Evolutionary conservation across 108 stramenopile genomes (phyloP).

Genomic region (Craspedostauros australis): DNA sequence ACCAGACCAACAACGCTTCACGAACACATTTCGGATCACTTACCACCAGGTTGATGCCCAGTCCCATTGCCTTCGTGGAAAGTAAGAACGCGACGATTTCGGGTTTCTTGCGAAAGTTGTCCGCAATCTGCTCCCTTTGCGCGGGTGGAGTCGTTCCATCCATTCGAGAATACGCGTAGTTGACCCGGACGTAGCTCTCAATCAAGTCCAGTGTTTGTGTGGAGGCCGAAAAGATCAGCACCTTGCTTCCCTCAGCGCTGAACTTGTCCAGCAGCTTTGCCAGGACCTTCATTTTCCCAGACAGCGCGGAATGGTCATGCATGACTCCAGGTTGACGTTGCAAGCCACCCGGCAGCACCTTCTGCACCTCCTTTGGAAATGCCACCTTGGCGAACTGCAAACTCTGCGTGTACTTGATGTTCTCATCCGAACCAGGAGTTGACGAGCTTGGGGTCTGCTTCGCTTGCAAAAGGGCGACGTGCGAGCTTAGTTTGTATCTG

Average conservation of each 20-base stretch:
- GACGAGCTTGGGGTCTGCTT: slow-evolving; percentile 19
- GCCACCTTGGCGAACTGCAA: slow-evolving; percentile 75
- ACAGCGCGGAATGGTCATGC: slow-evolving; percentile 67
- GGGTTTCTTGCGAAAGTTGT: slow-evolving; percentile 72
- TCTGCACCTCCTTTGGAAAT: slow-evolving; percentile 47
- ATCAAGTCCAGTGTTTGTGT: slow-evolving; percentile 86
- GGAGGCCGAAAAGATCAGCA: slow-evolving; percentile 89
- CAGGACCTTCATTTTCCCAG: slow-evolving; percentile 75
- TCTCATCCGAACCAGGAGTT: slow-evolving; percentile 16
- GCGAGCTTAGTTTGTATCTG: slow-evolving; percentile 69
- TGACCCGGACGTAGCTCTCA: slow-evolving; percentile 47
- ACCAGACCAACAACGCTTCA: too few relatives aligned
- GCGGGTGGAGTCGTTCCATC: slow-evolving; percentile 78
- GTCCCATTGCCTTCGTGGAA: slow-evolving; percentile 85
- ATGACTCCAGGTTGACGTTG: slow-evolving; percentile 55
- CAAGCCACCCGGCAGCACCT: slow-evolving; percentile 51
- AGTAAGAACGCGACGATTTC: slow-evolving; percentile 70
- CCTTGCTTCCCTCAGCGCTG: slow-evolving; percentile 35
- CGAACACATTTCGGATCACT: neutral
- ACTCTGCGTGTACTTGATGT: slow-evolving; percentile 36
- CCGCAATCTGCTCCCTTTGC: slow-evolving; percentile 55
- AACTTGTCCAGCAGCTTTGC: slow-evolving; percentile 35
- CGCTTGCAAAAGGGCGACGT: slow-evolving; percentile 72
- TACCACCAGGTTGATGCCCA: slow-evolving; percentile 52
- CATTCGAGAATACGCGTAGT: slow-evolving; percentile 64